Conservation (phyloP, 371 early-diverging fungal species). For the Dinochytrium kinnereticum region DNA sequence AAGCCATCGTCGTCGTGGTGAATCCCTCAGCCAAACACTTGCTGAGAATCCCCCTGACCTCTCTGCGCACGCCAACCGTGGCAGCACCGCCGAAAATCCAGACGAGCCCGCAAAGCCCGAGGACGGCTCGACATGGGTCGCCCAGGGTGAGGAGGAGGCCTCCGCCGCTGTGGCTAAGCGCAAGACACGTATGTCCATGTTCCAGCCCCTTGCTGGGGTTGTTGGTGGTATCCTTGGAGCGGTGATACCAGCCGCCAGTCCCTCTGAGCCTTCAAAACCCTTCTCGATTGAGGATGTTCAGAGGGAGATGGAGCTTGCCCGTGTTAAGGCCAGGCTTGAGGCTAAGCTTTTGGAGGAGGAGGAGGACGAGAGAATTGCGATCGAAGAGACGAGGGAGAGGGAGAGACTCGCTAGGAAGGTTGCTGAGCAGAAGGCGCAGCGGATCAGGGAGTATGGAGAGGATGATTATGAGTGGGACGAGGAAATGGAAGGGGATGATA, state of each 20-base stretch:
- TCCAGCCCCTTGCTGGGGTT: conserved; percentile 22
- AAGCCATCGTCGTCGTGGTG: conserved; percentile 3
- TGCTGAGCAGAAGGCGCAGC: conserved; percentile 4
- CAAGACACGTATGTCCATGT: conserved; percentile 26
- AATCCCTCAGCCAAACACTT: conserved; percentile 10
- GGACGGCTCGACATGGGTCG: conserved; percentile 12
- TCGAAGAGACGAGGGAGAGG: conserved; percentile 1
- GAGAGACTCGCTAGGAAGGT: conserved; percentile 7
- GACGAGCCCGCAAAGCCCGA: not conserved
- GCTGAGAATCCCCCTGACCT: conserved; percentile 10
- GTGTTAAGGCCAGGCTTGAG: conserved; percentile 28
- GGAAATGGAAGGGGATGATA: not conserved
- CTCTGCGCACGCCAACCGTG: not conserved
- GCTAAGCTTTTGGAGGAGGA: conserved; percentile 23
- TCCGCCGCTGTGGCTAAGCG: conserved; percentile 14
- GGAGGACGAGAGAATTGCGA: conserved; percentile 13
- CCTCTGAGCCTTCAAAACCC: not conserved
- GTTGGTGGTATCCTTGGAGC: conserved; percentile 19
- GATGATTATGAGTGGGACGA: not conserved
- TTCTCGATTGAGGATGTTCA: conserved; percentile 28
- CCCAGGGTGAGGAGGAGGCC: conserved; percentile 21
- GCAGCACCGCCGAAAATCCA: not conserved
- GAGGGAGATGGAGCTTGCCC: conserved; percentile 30
- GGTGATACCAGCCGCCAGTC: not conserved
- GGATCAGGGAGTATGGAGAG: not conserved